A percentile compares a stretch with the other conserved stretches of the same genome.
Evolutionary conservation across 1,139 yeast genomes (phyloP).

Genomic region (Petasospora rhodanensis): DNA sequence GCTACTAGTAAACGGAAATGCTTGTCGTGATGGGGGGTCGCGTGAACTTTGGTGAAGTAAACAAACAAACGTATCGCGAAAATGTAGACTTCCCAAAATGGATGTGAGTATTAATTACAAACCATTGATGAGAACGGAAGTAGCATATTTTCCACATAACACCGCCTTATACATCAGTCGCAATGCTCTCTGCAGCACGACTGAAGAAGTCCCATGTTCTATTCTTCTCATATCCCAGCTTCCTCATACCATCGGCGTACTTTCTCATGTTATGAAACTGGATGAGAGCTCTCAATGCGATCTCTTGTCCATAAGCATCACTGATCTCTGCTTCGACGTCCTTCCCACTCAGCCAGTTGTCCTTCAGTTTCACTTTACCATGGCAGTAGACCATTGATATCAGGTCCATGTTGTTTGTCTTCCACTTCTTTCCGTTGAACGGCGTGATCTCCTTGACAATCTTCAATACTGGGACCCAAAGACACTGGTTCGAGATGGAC

Average conservation of each 20-base stretch:
- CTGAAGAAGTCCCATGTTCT: constrained; percentile 37
- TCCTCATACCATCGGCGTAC: constrained; percentile 48
- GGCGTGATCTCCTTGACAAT: constrained; percentile 79
- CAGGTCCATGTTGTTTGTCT: constrained; percentile 86
- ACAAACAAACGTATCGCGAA: constrained; percentile 1
- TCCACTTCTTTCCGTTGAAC: constrained; percentile 93
- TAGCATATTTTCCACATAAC: too few species aligned
- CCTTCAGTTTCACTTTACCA: constrained; percentile 66
- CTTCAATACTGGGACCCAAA: constrained; percentile 68
- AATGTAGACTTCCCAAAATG: constrained; percentile 2
- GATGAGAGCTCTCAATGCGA: constrained; percentile 72
- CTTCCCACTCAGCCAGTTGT: constrained; percentile 79
- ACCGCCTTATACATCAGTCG: constrained; percentile 3
- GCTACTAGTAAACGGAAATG: too few species aligned
- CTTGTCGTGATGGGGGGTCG: too few species aligned
- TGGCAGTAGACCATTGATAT: constrained; percentile 83
- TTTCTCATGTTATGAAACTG: constrained; percentile 71
- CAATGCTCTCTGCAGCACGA: constrained; percentile 32
- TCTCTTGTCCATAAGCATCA: constrained; percentile 82
- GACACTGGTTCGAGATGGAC: constrained; percentile 50
- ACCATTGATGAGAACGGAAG: too few species aligned
- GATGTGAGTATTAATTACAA: background rate
- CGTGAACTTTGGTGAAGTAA: background rate
- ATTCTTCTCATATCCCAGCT: constrained; percentile 48
- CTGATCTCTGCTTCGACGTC: constrained; percentile 74